Percentiles rank a stretch among this genome's conserved stretches.
Evolutionary conservation across 2,329 filamentous ascomycete species (phyloP).

Genomic region (Fusarium zealandicum): DNA sequence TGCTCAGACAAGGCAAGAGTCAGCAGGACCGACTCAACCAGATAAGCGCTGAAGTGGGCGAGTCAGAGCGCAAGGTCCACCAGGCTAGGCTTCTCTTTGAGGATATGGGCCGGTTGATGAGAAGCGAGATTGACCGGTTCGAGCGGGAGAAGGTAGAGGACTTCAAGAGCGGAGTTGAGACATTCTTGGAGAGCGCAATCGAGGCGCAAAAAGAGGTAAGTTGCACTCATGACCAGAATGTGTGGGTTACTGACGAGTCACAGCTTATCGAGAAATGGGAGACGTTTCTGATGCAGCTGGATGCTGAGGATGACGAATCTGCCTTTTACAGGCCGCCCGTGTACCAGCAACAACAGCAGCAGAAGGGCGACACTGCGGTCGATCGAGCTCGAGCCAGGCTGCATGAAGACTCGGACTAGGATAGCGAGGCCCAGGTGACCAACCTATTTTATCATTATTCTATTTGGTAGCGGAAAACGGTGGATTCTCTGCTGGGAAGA

Average conservation of each 20-base stretch:
- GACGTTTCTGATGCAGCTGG: conserved; percentile 94
- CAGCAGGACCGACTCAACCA: conserved; percentile 96
- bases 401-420: conserved; percentile 66
- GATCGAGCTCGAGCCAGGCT: conserved; percentile 66
- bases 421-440: conserved; percentile 2
- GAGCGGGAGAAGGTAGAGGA: conserved; percentile 98
- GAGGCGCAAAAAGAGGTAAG: conserved; percentile 97
- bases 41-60: conserved; percentile 89
- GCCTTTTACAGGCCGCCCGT: conserved; percentile 71
- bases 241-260: conserved; percentile 34
- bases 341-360: conserved; percentile 58
- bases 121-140: conserved; percentile 88
- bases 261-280: conserved; percentile 90
- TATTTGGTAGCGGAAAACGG: conserved; percentile 16
- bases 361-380: conserved; percentile 65
- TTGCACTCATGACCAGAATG: conserved; percentile 10
- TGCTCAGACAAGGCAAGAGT: conserved; percentile 91
- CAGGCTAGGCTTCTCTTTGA: conserved; percentile 91
- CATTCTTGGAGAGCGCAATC: conserved; percentile 94
- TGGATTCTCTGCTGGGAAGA: conserved; percentile 7
- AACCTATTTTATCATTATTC: conserved; percentile 22
- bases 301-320: conserved; percentile 86
- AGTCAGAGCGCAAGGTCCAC: conserved; percentile 92
- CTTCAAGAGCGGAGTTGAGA: conserved; percentile 98
- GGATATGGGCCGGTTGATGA: conserved; percentile 95